Evolutionary conservation across 2,329 filamentous ascomycete genomes (phyloP), one percentile per base, ranked within the genome.

Genomic region (Pseudocercospora fijiensis): DNA sequence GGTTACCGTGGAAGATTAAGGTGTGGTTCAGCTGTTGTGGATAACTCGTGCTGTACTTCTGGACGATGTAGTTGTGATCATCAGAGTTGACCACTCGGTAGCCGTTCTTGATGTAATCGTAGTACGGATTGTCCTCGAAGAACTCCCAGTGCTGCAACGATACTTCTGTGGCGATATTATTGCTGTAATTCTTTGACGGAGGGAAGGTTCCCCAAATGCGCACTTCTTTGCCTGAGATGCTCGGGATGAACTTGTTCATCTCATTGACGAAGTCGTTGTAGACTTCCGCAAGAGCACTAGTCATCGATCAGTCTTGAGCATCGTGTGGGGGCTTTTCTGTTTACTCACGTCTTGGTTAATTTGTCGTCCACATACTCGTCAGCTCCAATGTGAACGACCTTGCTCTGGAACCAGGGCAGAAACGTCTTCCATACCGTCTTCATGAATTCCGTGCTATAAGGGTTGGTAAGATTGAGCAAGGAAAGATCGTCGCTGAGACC

Each of bases 161-260:
- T 28, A 85, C 78, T 37, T 81, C 76, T 3, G 70, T 77, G 45
- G 77, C 70, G 43, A 85, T 77, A 33, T 80, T 80, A 5, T 73
- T 64, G 1, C 75, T 76, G 41, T 69, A 67, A 28, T 75, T 72
- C 6, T 26, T 49, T 28, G 65, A 55, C 0, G 83, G 82, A 18
- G 82, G 80, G 57, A 83, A 83, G 0, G 83, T 85, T 0, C 84
- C 84, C 84, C 84, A 86, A 52, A 85, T 85, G 1, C 84, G 80
- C 2, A 82, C 79, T 0, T 64, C 71, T 68, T 85, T 85, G 1
- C 76, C 77, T 3, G 74, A 73, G 0, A 67, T 77, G 1, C 75
- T 61, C 0, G 70, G 69, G n/a, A 86, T 79, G 61, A 80, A 84
- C 1, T 71, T 66, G 3, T 80, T 74, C 78, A 86, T 81, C 24